A percentile compares a stretch with the other conserved stretches of the same genome.
These are phyloP conservation scores for Aurifilum marmelostoma DNA, from an alignment of 2,329 filamentous ascomycete genomes.

Conservation along the genomic window DNA sequence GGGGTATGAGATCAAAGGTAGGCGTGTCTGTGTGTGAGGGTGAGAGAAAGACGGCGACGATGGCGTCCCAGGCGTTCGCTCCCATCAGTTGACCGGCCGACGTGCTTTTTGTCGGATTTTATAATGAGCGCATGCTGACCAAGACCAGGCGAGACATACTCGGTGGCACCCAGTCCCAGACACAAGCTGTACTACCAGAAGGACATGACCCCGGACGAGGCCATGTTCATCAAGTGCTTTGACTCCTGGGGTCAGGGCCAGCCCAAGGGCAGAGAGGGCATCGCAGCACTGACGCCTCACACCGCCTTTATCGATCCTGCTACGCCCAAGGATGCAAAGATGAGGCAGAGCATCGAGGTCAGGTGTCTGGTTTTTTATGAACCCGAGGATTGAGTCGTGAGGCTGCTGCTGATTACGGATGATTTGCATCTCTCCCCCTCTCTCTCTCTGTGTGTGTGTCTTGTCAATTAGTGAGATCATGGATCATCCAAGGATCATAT, in stretches of 20 bases:
- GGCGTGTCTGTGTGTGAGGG: constrained; percentile 4
- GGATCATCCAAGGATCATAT: too few relatives aligned
- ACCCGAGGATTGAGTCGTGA: background rate
- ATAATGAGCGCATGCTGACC: constrained; percentile 9
- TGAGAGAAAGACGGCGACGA: background rate
- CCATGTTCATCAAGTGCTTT: constrained; percentile 56
- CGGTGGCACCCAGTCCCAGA: constrained; percentile 57
- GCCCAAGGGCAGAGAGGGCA: constrained; percentile 42
- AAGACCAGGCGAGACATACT: constrained; percentile 60
- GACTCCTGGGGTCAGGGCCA: constrained; percentile 49
- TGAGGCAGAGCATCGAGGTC: constrained; percentile 66
- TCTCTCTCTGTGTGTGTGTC: too few relatives aligned
- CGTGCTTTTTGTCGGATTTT: too few relatives aligned
- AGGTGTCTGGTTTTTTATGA: constrained; percentile 66
- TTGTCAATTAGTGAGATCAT: too few relatives aligned
- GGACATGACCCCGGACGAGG: constrained; percentile 64
- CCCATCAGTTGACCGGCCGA: too few relatives aligned
- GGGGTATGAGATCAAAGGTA: constrained; percentile 60
- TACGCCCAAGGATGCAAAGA: constrained; percentile 50
- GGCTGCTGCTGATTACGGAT: background rate
- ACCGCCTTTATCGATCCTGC: constrained; percentile 60
- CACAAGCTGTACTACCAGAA: constrained; percentile 69
- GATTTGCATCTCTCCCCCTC: too few relatives aligned
- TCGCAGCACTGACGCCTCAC: constrained; percentile 54
- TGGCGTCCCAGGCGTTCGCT: background rate